Base-by-base conservation (phyloP, 495 filamentous ascomycete genomes). In the Neurospora tetraspora region DNA sequence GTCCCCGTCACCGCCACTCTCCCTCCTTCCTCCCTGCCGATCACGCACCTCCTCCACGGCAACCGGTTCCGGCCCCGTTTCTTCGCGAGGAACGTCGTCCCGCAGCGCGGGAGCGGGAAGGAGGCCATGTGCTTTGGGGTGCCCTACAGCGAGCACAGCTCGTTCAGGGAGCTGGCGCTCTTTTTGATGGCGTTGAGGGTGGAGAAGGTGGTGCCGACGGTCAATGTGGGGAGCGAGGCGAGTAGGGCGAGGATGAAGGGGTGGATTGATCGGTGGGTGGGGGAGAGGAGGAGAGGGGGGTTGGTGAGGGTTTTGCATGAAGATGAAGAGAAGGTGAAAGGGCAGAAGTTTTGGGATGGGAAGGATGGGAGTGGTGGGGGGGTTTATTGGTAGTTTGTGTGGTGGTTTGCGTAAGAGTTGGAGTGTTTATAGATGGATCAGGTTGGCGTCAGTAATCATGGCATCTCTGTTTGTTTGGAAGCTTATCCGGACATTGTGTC, bases 111-210 rank as follows among this genome's bases (percentile, higher is more conserved):
- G 6, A 91, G 90, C 78, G 91, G 91, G 31, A 84, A 85, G 61
- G 89, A 92, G 72, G 90, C 91, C 31, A 89, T 89, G 72, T 96
- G 93, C 76, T 97, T 93, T 74, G 93, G 91, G 14, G 96, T 98
- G 31, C 96, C 96, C 47, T 99, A 99, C 78, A 93, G 90, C 70
- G 96, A 99, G 82, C 96, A 99, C 76, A 95, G 92, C 80, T 93
- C 90, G 59, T 99, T 99, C 78, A 84, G 96, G 27, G 96, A 99
- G 85, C 80, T 99, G 79, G 94, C 93, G 3, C 90, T 97, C 88
- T 98, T 99, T 77, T 90, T 93, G 74, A 96, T 94, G 82, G 89
- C 89, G 70, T 79, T 99, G 81, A 82, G 92, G 69, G 95, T 98
- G 72, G 94, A 94, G 70, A 91, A 89, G 81, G 87, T 99, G 4